These are phyloP conservation scores for Nicotiana undulata DNA, from an alignment of 257 asterid species.

Conservation along the genomic window DNA sequence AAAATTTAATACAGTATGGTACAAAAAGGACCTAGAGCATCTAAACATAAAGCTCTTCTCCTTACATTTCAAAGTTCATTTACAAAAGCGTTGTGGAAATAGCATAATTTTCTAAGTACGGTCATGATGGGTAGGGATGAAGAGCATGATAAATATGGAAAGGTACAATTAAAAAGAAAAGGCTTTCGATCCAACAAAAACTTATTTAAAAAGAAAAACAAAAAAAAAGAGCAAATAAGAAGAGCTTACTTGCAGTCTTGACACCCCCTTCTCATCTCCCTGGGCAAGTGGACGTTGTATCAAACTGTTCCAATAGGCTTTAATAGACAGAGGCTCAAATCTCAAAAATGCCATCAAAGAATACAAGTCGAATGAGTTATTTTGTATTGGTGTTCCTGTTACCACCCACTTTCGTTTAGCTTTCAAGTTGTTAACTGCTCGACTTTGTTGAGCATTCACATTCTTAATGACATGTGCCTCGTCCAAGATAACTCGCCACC, in stretches of 20 bases:
- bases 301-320: conserved; percentile 59
- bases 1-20: background rate
- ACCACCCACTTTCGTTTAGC: conserved; percentile 78
- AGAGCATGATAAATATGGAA: background rate
- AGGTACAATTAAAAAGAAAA: background rate
- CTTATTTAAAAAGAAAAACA: background rate
- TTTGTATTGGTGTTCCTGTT: conserved; percentile 80
- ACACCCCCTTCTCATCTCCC: conserved; percentile 67
- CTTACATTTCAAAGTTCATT: background rate
- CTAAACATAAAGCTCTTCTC: background rate
- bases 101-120: background rate
- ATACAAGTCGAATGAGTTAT: conserved; percentile 59
- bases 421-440: conserved; percentile 55
- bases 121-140: background rate
- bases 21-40: background rate
- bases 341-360: conserved; percentile 65
- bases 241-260: conserved; percentile 58
- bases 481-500: conserved; percentile 79
- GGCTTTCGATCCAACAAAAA: background rate
- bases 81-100: background rate
- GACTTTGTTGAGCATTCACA: conserved; percentile 55
- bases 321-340: conserved; percentile 73
- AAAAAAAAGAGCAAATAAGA: background rate
- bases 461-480: conserved; percentile 86
- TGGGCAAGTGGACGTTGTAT: conserved; percentile 65